Evolutionary conservation across 352 stramenopile species (phyloP).

Genomic region (Phytophthora pluvialis): DNA sequence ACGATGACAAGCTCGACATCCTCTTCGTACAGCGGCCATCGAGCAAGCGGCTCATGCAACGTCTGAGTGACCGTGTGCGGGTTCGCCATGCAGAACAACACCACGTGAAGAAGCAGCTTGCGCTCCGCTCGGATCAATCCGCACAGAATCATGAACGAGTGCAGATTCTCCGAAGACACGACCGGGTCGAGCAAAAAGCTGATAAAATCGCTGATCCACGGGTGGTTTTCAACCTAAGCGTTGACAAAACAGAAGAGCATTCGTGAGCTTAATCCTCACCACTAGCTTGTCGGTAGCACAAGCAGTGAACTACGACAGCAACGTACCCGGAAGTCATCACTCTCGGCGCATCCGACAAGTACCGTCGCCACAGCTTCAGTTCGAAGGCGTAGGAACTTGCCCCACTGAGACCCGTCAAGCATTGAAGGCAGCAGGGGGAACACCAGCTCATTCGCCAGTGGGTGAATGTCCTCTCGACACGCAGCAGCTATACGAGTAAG

Average conservation of each 20-base stretch:
- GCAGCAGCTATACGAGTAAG: conserved; percentile 57
- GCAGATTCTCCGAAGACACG: conserved; percentile 55
- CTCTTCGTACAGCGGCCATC: conserved; percentile 73
- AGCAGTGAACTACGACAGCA: not conserved
- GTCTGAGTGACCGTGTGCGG: conserved; percentile 45
- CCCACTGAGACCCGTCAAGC: conserved; percentile 56
- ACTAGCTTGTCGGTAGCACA: no score
- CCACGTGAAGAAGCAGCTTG: conserved; percentile 49
- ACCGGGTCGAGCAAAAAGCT: conserved; percentile 49
- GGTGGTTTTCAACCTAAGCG: conserved; percentile 43
- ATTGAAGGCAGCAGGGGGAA: conserved; percentile 50
- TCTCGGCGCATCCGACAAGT: conserved; percentile 45
- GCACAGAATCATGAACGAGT: conserved; percentile 55
- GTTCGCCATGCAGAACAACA: conserved; percentile 44
- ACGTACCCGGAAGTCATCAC: conserved; percentile 50
- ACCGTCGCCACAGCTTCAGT: conserved; percentile 59
- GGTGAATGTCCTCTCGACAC: conserved; percentile 45
- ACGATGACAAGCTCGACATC: conserved; percentile 64
- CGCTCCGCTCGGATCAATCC: conserved; percentile 40
- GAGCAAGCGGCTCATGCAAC: conserved; percentile 51
- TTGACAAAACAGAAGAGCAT: conserved; percentile 8
- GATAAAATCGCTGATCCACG: conserved; percentile 56
- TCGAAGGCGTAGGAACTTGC: conserved; percentile 52
- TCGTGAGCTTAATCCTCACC: conserved; percentile 2
- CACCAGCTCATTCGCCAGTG: conserved; percentile 55